Conservation (phyloP, 2,329 filamentous ascomycete species). For the Colletotrichum sansevieriae region DNA sequence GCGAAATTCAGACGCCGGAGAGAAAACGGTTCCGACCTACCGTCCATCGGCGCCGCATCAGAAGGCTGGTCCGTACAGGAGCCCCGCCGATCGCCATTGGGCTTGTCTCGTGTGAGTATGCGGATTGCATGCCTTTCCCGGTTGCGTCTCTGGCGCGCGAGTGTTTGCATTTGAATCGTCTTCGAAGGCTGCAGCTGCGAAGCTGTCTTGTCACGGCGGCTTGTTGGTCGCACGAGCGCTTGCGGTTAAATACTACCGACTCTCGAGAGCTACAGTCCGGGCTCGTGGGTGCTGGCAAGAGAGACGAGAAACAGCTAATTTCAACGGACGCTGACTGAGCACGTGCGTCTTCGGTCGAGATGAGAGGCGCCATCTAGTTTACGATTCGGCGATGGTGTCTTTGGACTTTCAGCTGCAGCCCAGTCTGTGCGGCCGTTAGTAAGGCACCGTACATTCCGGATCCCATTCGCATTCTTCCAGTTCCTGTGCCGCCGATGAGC, state of each 20-base stretch:
- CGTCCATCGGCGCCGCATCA: slow-evolving; percentile 1
- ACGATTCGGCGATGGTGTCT: not conserved
- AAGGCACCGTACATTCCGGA: too few relatives aligned
- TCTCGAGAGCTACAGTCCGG: not conserved
- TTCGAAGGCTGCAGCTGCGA: not conserved
- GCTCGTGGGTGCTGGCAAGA: not conserved
- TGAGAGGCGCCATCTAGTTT: slow-evolving; percentile 1
- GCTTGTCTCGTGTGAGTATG: slow-evolving; percentile 34
- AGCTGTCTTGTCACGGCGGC: not conserved
- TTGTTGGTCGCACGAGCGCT: too few relatives aligned
- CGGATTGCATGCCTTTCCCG: slow-evolving; percentile 33
- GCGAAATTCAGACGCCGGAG: not conserved
- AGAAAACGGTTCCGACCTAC: slow-evolving; percentile 5
- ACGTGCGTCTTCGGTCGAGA: slow-evolving; percentile 4
- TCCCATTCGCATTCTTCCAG: not conserved
- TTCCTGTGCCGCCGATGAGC: not conserved
- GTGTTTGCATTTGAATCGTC: not conserved
- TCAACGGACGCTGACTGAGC: not conserved
- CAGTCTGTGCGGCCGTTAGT: not conserved
- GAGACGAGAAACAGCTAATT: not conserved
- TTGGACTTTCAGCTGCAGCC: not conserved
- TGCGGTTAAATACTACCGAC: too few relatives aligned
- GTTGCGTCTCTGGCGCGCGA: not conserved
- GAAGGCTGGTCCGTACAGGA: slow-evolving; percentile 15
- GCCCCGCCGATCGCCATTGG: slow-evolving; percentile 31